Evolutionary conservation across 2,329 filamentous ascomycete species (phyloP).

Genomic region (Aureobasidium sp.): DNA sequence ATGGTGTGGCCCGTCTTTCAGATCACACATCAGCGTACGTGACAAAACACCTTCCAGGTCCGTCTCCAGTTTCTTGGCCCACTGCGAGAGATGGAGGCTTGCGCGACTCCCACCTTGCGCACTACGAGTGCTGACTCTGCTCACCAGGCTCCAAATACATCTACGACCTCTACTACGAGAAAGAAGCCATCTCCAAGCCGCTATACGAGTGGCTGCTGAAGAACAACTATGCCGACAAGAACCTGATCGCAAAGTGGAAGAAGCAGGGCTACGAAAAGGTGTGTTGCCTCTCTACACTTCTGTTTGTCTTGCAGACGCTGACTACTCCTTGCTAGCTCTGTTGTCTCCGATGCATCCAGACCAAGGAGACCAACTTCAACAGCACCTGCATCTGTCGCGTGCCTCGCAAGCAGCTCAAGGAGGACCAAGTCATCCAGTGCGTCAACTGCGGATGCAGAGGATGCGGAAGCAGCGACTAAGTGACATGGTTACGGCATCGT

Average conservation of each 20-base stretch:
- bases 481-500: neutral
- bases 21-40: slow-evolving; percentile 80
- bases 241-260: slow-evolving; percentile 99
- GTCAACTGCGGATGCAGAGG: slow-evolving; percentile 91
- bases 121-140: slow-evolving; percentile 17
- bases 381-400: slow-evolving; percentile 96
- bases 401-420: slow-evolving; percentile 79
- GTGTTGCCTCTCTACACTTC: slow-evolving; percentile 22
- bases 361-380: slow-evolving; percentile 99
- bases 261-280: slow-evolving; percentile 98
- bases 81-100: neutral
- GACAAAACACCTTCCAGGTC: slow-evolving; percentile 14
- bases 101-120: neutral
- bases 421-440: slow-evolving; percentile 83
- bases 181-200: slow-evolving; percentile 85
- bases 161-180: slow-evolving; percentile 96
- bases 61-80: slow-evolving; percentile 16
- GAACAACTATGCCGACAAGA: slow-evolving; percentile 90
- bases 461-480: slow-evolving; percentile 73
- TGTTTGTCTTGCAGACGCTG: neutral
- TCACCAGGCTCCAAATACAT: slow-evolving; percentile 66
- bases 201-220: slow-evolving; percentile 96
- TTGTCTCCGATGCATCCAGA: slow-evolving; percentile 92
- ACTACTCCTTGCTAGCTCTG: slow-evolving; percentile 55
- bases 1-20: slow-evolving; percentile 96